These are phyloP conservation scores for Nakaseomyces uthaithaninus DNA, from an alignment of 1,139 yeast genomes.

Conservation along the genomic window DNA sequence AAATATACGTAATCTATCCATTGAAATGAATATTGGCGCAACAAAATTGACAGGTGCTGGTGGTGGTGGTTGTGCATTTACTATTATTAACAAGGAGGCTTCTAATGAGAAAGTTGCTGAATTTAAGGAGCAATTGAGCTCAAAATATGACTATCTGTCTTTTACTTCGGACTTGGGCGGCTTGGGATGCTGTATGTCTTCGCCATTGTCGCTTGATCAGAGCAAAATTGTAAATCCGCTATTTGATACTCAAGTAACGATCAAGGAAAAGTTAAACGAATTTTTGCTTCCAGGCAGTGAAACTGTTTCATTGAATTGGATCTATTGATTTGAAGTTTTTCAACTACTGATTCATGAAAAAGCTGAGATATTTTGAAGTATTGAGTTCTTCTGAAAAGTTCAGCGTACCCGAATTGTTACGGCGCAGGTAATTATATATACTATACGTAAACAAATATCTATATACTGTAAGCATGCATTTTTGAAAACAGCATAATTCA, in stretches of 20 bases:
- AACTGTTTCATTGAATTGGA: conserved; percentile 1
- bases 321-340: not conserved
- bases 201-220: not conserved
- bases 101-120: conserved; percentile 34
- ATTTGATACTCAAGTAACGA: conserved; percentile 4
- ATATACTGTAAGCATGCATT: too few relatives aligned
- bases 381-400: too few relatives aligned
- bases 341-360: too few relatives aligned
- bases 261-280: conserved; percentile 6
- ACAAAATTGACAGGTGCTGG: conserved; percentile 98
- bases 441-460: too few relatives aligned
- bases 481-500: too few relatives aligned
- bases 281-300: conserved; percentile 6
- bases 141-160: conserved; percentile 59
- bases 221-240: not conserved
- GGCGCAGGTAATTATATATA: too few relatives aligned
- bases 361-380: too few relatives aligned
- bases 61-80: conserved; percentile 98
- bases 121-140: conserved; percentile 33
- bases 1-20: conserved; percentile 55
- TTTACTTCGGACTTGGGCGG: conserved; percentile 84
- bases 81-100: conserved; percentile 53
- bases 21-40: conserved; percentile 59
- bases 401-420: too few relatives aligned
- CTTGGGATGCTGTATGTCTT: conserved; percentile 48